Evolutionary conservation across 805 yeast genomes (phyloP).

Genomic region (Barnettozyma salicaria): DNA sequence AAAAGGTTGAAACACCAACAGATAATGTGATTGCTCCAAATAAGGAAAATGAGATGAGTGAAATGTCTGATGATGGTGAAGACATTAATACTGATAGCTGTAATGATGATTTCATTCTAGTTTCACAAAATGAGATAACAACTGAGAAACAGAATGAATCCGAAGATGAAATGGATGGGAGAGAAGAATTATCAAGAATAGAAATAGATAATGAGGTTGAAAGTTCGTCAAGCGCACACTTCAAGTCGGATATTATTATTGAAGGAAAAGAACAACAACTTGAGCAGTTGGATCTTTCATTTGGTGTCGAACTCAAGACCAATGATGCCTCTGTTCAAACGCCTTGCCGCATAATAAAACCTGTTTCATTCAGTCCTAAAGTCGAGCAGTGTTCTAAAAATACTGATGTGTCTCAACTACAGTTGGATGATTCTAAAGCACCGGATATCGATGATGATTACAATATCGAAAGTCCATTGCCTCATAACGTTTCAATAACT

Average conservation of each 20-base stretch:
- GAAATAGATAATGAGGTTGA: conserved; percentile 15
- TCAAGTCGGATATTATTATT: conserved; percentile 11
- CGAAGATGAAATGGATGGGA: conserved; percentile 24
- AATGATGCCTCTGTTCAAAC: conserved; percentile 11
- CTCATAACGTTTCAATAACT: conserved; percentile 9
- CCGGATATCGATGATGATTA: conserved; percentile 19
- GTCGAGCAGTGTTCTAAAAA: conserved; percentile 26
- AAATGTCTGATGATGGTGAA: not conserved
- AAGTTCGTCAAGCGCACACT: too few species aligned
- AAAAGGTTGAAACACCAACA: too few species aligned
- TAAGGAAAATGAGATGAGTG: not conserved
- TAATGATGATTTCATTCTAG: conserved; percentile 5
- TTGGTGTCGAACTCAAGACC: not conserved
- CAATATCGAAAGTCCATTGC: conserved; percentile 17
- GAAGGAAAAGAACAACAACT: conserved; percentile 8
- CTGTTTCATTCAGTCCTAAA: conserved; percentile 27
- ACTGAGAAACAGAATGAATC: too few species aligned
- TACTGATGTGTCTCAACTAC: conserved; percentile 15
- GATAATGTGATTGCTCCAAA: too few species aligned
- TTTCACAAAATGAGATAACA: conserved; percentile 13
- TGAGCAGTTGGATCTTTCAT: not conserved
- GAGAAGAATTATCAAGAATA: conserved; percentile 26
- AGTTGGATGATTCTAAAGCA: conserved; percentile 19
- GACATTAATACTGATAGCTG: too few species aligned
- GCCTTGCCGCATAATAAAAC: conserved; percentile 28